These are phyloP conservation scores for Suillus lakei DNA, from an alignment of 768 basidiomycete genomes.

Conservation along the genomic window DNA sequence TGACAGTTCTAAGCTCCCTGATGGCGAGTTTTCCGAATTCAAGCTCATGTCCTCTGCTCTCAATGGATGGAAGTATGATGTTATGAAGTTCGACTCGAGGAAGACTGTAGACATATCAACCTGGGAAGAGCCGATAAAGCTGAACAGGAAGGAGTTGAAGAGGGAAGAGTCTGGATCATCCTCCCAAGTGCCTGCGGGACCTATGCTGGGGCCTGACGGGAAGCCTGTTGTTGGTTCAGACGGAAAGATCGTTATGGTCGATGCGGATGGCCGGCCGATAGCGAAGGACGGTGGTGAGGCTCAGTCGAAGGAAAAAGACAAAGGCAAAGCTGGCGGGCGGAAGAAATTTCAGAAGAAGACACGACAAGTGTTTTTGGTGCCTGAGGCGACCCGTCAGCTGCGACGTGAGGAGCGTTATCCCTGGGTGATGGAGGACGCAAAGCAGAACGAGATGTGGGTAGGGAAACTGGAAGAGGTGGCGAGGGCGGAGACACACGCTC, in stretches of 20 bases:
- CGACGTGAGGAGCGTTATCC: conserved; percentile 87
- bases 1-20: conserved; percentile 59
- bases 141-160: conserved; percentile 85
- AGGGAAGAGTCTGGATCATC: conserved; percentile 45
- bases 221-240: conserved; percentile 82
- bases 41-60: conserved; percentile 77
- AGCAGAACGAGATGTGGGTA: conserved; percentile 74
- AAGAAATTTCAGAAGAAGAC: conserved; percentile 85
- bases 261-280: conserved; percentile 76
- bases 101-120: conserved; percentile 69
- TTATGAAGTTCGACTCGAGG: conserved; percentile 88
- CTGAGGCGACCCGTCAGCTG: conserved; percentile 77
- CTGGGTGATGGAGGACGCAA: conserved; percentile 89
- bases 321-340: conserved; percentile 52
- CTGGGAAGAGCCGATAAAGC: conserved; percentile 79
- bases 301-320: conserved; percentile 39
- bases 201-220: conserved; percentile 83
- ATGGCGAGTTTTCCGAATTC: conserved; percentile 75
- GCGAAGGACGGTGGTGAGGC: conserved; percentile 41
- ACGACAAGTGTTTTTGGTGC: conserved; percentile 80
- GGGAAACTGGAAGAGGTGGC: conserved; percentile 81
- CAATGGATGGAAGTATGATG: conserved; percentile 90
- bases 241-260: conserved; percentile 81
- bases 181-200: conserved; percentile 59
- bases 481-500: conserved; percentile 73